phyloP scores from a whole-genome alignment of 1,284 basidiomycete genomes.

The Naganishia liquefaciens region DNA sequence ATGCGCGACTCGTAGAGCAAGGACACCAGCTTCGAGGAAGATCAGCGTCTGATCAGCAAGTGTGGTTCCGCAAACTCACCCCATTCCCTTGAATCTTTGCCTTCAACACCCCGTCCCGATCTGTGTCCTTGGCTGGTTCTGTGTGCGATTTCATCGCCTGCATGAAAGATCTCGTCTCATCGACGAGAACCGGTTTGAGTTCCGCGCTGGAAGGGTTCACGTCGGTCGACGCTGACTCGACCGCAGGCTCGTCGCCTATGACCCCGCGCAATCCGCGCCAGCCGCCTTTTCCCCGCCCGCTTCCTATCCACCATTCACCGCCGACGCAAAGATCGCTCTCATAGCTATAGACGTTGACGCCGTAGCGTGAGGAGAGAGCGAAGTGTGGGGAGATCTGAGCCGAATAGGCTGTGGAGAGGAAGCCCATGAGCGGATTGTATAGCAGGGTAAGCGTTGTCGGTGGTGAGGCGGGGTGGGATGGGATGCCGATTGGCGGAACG shows the following conservation, averaged over 20 bases:
- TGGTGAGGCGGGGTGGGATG: constrained; percentile 61
- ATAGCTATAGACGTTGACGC: constrained; percentile 96
- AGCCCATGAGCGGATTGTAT: constrained; percentile 95
- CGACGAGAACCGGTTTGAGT: constrained; percentile 19
- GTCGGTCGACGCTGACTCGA: neutral
- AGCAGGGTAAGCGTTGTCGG: constrained; percentile 92
- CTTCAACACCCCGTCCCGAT: constrained; percentile 75
- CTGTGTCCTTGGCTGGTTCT: constrained; percentile 23
- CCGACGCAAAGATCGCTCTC: constrained; percentile 94
- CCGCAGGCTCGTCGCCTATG: neutral
- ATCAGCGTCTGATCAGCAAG: neutral
- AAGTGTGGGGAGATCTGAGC: constrained; percentile 83
- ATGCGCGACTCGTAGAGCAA: constrained; percentile 93
- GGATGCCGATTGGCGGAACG: constrained; percentile 61
- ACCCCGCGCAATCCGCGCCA: constrained; percentile 23
- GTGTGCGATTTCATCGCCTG: constrained; percentile 26
- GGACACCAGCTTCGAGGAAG: constrained; percentile 69
- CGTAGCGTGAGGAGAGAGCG: constrained; percentile 85
- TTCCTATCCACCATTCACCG: constrained; percentile 88
- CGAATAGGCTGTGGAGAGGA: constrained; percentile 86
- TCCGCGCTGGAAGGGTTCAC: neutral
- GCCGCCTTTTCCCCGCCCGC: constrained; percentile 42
- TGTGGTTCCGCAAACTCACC: constrained; percentile 57
- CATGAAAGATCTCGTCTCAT: constrained; percentile 17
- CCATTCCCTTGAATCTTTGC: constrained; percentile 83